phyloP scores from a whole-genome alignment of 306 rosid species.

The Lotus japonicus region DNA sequence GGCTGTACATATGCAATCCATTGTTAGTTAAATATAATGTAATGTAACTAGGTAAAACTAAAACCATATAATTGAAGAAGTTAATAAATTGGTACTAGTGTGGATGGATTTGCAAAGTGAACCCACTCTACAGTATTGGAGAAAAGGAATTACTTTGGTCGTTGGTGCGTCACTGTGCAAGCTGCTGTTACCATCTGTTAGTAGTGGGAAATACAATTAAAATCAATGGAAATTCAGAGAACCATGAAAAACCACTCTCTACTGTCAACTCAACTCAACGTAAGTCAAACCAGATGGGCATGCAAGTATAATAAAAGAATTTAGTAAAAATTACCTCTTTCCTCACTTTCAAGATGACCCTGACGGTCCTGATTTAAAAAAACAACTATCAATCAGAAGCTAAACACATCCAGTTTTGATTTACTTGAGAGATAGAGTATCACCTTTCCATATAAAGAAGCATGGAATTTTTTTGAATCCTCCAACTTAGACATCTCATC shows the following conservation, averaged over 20 bases:
- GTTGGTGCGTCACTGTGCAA: slow-evolving; percentile 19
- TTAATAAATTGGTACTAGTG: slow-evolving; percentile 5
- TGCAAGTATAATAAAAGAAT: not conserved
- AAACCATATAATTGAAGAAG: slow-evolving; percentile 11
- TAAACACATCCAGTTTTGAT: slow-evolving; percentile 9
- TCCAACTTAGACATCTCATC: slow-evolving; percentile 88
- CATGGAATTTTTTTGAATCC: slow-evolving; percentile 76
- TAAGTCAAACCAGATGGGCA: not conserved
- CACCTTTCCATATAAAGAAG: slow-evolving; percentile 84
- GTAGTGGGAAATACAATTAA: slow-evolving; percentile 17
- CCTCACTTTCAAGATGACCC: slow-evolving; percentile 21
- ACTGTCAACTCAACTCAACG: not conserved
- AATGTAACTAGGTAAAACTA: not conserved
- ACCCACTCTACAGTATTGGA: slow-evolving; percentile 4
- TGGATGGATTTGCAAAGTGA: slow-evolving; percentile 13
- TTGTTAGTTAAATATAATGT: slow-evolving; percentile 28
- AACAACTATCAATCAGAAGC: slow-evolving; percentile 22
- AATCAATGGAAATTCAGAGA: slow-evolving; percentile 8
- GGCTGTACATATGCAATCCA: slow-evolving; percentile 42
- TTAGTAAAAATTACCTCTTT: slow-evolving; percentile 36
- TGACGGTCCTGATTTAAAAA: slow-evolving; percentile 34
- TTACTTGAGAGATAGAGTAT: slow-evolving; percentile 20
- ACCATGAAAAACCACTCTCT: not conserved
- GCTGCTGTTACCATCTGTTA: slow-evolving; percentile 35
- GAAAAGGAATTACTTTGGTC: slow-evolving; percentile 35